A percentile compares a stretch with the other conserved stretches of the same genome.
These are phyloP conservation scores for Penicillium brasilianum DNA, from an alignment of 2,329 filamentous ascomycete species.

Conservation along the genomic window DNA sequence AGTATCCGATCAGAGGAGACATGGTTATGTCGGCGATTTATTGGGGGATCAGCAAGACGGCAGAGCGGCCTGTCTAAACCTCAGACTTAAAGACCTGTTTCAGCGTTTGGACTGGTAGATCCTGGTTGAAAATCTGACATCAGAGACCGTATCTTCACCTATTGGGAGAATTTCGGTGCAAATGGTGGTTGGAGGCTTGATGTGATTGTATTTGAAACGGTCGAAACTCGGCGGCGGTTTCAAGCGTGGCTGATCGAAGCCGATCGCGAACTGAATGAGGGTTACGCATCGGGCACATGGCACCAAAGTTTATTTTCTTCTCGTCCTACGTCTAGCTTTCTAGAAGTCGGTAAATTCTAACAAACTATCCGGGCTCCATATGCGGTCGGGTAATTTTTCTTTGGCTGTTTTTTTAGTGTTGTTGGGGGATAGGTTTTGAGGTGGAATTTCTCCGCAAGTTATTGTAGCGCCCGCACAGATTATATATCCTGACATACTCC, in stretches of 20 bases:
- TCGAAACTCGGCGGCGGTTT: conserved; percentile 27
- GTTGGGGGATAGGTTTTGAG: neutral
- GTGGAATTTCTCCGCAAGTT: conserved; percentile 14
- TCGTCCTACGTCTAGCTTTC: neutral
- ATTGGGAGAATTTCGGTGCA: neutral
- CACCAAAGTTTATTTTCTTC: conserved; percentile 1
- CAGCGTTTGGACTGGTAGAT: neutral
- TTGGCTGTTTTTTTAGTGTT: neutral
- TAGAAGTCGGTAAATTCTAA: conserved; percentile 10
- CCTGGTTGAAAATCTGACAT: neutral
- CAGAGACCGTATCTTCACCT: neutral
- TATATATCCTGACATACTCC: neutral
- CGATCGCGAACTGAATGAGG: conserved; percentile 14
- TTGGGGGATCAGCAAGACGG: neutral
- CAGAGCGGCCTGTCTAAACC: neutral
- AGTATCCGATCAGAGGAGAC: neutral
- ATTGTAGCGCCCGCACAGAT: neutral
- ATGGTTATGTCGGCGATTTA: neutral
- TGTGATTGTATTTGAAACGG: conserved; percentile 26
- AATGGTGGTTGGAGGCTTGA: neutral
- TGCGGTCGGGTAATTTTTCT: conserved; percentile 11
- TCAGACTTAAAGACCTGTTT: conserved; percentile 8
- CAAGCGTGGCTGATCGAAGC: conserved; percentile 20
- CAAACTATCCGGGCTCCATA: no score
- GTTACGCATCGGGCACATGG: conserved; percentile 11